Base-by-base conservation (phyloP, 805 yeast species). In the Saccharomycopsis malanga region DNA sequence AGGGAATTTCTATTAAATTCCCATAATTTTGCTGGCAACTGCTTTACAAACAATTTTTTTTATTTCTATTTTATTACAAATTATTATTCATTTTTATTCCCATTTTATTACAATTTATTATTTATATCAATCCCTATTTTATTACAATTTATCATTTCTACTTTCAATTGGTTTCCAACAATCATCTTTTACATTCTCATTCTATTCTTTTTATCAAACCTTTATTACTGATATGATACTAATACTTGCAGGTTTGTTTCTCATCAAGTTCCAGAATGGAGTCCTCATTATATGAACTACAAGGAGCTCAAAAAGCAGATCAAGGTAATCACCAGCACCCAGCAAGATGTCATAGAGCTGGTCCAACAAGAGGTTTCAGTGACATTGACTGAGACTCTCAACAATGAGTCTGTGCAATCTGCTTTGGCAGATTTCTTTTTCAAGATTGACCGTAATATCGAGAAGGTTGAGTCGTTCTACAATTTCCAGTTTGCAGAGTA, bases 181-280 rank as follows among this genome's bases (percentile, higher is more conserved):
- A n/a, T n/a, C n/a, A n/a, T n/a, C n/a, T n/a, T n/a, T n/a, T n/a
- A n/a, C n/a, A n/a, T n/a, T n/a, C n/a, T n/a, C n/a, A n/a, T n/a
- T n/a, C n/a, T n/a, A n/a, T n/a, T n/a, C n/a, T n/a, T n/a, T n/a
- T n/a, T n/a, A n/a, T n/a, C n/a, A n/a, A n/a, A n/a, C 15, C 21
- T 43, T 46, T 18, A 18, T 25, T 17, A 18, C 5, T 27, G 30
- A 27, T 12, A 27, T 12, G 12, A 27, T 32, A 32, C 36, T 32
- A 32, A 32, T 32, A 7, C 5, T 7, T 6, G 5, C 10, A 68
- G 72, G 24, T 71, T 86, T 55, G 67, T 79, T 27, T 71, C 84
- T 41, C 95, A 91, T 65, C 95, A 88, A 69, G 87, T 89, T 48
- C 97, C 97, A 3, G 96, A 88, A 65, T 91, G 98, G 98, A 72